A percentile compares a stretch with the other conserved stretches of the same genome.
phyloP scores from a whole-genome alignment of 768 basidiomycete species.

The Termitomyces sp. region DNA sequence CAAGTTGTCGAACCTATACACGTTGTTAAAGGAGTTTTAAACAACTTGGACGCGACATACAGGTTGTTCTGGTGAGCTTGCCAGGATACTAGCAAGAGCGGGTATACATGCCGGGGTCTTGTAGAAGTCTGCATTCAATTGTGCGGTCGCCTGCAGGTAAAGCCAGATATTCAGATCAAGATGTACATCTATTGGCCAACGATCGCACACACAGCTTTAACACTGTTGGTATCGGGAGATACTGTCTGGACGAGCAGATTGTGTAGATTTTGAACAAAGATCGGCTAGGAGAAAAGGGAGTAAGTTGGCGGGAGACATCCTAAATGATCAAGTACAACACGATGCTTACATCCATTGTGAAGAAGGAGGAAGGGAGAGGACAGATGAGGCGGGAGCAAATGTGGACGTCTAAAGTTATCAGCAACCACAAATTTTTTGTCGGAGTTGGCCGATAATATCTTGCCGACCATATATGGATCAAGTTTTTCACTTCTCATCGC shows the following conservation, averaged over 20 bases:
- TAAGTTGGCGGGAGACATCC: conserved; percentile 14
- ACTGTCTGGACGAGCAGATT: conserved; percentile 81
- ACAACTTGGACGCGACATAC: conserved; percentile 45
- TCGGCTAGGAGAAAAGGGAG: conserved; percentile 40
- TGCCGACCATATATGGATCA: conserved; percentile 8
- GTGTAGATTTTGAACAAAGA: conserved; percentile 78
- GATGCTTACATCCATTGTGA: conserved; percentile 45
- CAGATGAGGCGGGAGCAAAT: conserved; percentile 21
- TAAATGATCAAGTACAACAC: conserved; percentile 4
- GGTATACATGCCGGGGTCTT: conserved; percentile 88
- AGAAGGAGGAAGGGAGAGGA: conserved; percentile 11
- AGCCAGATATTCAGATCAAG: conserved; percentile 6
- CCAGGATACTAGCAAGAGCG: conserved; percentile 82
- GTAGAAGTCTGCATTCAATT: conserved; percentile 90
- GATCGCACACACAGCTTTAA: conserved; percentile 72
- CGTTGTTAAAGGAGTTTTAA: neutral
- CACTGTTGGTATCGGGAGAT: conserved; percentile 80
- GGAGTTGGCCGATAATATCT: conserved; percentile 46
- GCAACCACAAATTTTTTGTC: conserved; percentile 48
- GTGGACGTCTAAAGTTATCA: conserved; percentile 17
- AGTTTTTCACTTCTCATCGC: neutral
- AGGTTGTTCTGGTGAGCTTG: conserved; percentile 75
- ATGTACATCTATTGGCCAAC: neutral
- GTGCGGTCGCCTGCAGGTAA: conserved; percentile 71
- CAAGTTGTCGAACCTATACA: conserved; percentile 87